Evolutionary conservation across 2,329 filamentous ascomycete species (phyloP).

Genomic region (Colletotrichum zoysiae): DNA sequence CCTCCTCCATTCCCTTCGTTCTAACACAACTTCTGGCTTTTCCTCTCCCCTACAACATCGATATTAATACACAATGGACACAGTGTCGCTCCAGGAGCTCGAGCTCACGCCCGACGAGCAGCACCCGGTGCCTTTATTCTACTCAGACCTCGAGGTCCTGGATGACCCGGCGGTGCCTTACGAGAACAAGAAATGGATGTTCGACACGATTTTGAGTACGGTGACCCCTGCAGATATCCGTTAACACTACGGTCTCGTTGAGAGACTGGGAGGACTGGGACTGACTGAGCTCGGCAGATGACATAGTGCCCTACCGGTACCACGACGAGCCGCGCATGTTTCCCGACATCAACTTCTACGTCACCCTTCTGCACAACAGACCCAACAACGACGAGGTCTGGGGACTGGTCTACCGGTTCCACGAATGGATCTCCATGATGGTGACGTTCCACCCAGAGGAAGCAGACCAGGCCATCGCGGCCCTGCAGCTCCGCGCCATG

Average conservation of each 20-base stretch:
- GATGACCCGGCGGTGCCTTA: not conserved
- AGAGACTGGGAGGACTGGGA: not conserved
- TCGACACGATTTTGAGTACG: conserved; percentile 18
- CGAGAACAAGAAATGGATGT: conserved; percentile 9
- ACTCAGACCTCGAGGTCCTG: conserved; percentile 3
- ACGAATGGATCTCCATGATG: conserved; percentile 8
- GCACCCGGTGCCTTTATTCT: not conserved
- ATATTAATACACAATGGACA: not conserved
- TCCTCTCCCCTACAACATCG: not conserved
- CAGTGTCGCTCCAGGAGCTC: not conserved
- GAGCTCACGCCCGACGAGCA: not conserved
- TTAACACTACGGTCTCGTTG: not conserved
- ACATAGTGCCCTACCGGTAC: conserved; percentile 15
- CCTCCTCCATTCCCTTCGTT: not conserved
- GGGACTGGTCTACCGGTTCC: not conserved
- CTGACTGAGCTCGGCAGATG: not conserved
- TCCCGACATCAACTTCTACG: conserved; percentile 11
- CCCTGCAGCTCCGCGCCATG: not conserved
- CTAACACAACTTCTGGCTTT: not conserved
- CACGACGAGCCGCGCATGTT: conserved; percentile 6
- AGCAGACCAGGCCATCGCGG: not conserved
- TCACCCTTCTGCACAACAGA: not conserved
- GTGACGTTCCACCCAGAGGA: not conserved
- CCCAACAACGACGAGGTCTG: not conserved
- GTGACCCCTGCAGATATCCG: not conserved